Evolutionary conservation across 202 grass and related monocot genomes (phyloP).

Genomic region (Panicum virgatum): DNA sequence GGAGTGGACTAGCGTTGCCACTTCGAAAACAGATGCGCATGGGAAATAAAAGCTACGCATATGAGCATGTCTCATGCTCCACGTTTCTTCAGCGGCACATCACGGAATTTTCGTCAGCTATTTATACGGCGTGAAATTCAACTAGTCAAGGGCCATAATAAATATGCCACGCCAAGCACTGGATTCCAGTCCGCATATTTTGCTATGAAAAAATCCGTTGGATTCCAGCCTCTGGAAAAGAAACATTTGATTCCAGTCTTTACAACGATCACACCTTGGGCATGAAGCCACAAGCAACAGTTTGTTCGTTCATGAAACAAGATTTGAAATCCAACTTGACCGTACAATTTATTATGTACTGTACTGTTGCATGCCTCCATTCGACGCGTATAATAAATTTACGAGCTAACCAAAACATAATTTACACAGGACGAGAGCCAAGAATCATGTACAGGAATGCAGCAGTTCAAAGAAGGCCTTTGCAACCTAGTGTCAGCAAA

Average conservation of each 20-base stretch:
- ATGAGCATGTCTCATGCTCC: too few relatives aligned
- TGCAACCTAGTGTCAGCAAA: conserved; percentile 48
- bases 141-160: not conserved
- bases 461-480: conserved; percentile 34
- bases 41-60: not conserved
- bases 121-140: not conserved
- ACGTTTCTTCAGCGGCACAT: not conserved
- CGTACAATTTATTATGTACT: conserved; percentile 36
- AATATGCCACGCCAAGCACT: not conserved
- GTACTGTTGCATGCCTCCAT: conserved; percentile 36
- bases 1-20: not conserved
- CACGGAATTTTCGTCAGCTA: not conserved
- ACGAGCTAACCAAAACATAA: conserved; percentile 40
- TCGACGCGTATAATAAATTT: conserved; percentile 29
- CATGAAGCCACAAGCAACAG: not conserved
- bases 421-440: conserved; percentile 45
- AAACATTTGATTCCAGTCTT: conserved; percentile 14
- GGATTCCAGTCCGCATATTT: not conserved
- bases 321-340: conserved; percentile 1
- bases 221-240: not conserved
- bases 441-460: conserved; percentile 47
- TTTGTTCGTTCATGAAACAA: conserved; percentile 3
- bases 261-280: not conserved
- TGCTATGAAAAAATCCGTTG: not conserved
- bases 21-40: not conserved